These are phyloP conservation scores for Barnettozyma sucrosica DNA, from an alignment of 805 yeast genomes.

Conservation along the genomic window DNA sequence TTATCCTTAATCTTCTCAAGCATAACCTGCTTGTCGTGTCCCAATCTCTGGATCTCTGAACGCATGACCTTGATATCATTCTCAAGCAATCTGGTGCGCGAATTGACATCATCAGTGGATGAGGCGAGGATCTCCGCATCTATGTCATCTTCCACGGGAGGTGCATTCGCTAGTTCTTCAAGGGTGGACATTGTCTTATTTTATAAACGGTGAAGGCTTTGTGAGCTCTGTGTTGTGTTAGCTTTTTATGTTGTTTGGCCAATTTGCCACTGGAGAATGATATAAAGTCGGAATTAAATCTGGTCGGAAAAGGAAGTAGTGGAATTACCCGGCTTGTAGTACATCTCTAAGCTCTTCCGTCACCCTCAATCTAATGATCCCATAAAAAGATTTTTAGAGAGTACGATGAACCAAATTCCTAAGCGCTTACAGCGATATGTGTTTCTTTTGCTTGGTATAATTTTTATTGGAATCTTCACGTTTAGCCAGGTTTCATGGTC, in stretches of 20 bases:
- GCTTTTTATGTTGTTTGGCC: neutral
- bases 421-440: constrained; percentile 2
- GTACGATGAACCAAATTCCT: neutral
- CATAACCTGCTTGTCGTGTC: constrained; percentile 93
- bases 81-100: constrained; percentile 82
- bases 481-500: neutral
- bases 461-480: neutral
- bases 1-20: constrained; percentile 90
- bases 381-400: too few relatives aligned
- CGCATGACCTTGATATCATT: constrained; percentile 94
- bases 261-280: neutral
- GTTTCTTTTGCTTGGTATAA: neutral
- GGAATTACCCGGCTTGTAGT: neutral
- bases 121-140: constrained; percentile 78
- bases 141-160: constrained; percentile 36
- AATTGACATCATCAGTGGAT: constrained; percentile 76
- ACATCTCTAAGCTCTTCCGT: neutral
- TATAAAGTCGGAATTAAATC: neutral
- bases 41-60: constrained; percentile 82
- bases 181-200: constrained; percentile 62
- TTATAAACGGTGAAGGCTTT: neutral
- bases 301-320: neutral
- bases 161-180: constrained; percentile 66
- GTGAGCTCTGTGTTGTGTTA: neutral
- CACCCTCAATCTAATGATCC: too few relatives aligned